phyloP scores from a whole-genome alignment of 306 rosid species.

The Spatholobus suberectus region DNA sequence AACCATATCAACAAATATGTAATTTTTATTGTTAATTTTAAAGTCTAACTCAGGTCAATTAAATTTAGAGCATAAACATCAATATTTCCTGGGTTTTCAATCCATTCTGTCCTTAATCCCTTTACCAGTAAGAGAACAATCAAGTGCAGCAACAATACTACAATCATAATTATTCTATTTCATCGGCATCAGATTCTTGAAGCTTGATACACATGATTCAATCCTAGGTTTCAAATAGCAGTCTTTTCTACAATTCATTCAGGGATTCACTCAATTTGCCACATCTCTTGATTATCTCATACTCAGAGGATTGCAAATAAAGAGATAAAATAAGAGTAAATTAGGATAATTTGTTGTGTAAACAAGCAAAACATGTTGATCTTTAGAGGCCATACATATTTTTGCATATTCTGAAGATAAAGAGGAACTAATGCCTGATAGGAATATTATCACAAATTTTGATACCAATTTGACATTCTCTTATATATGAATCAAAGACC shows the following conservation, averaged over 20 bases:
- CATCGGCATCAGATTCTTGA: neutral
- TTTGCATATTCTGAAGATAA: no score
- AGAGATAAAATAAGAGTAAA: neutral
- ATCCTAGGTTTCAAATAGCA: slow-evolving; percentile 6
- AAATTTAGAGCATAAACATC: neutral
- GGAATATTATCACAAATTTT: neutral
- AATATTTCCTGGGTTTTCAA: neutral
- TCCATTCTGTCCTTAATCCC: neutral
- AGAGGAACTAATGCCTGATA: no score
- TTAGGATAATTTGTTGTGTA: neutral
- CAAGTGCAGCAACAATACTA: slow-evolving; percentile 1
- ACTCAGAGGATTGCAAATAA: neutral
- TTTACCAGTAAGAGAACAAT: neutral
- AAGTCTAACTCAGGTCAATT: neutral
- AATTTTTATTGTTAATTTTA: neutral
- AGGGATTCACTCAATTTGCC: neutral
- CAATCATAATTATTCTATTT: neutral
- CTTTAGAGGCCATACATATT: neutral
- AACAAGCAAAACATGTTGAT: neutral
- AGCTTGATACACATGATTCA: neutral
- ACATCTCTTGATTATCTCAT: neutral
- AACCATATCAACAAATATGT: neutral
- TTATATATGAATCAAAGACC: neutral
- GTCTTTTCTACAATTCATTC: neutral
- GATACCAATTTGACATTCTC: neutral